Percentiles rank a stretch among this genome's conserved stretches.
These are phyloP conservation scores for Phaeodactylum tricornutum DNA, from an alignment of 108 stramenopile species.

Conservation along the genomic window DNA sequence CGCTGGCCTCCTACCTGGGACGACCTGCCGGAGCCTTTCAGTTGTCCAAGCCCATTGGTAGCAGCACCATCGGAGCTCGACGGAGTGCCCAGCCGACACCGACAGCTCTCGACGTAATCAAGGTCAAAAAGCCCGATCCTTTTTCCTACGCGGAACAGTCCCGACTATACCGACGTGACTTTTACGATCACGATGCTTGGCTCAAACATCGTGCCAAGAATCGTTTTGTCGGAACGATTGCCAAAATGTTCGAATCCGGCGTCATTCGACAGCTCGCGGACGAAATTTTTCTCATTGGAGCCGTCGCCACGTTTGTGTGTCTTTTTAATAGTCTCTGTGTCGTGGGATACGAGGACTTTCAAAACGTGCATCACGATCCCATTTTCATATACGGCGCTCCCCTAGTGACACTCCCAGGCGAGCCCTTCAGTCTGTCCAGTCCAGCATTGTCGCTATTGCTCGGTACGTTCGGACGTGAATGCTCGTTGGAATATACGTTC, in stretches of 20 bases:
- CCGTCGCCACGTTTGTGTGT: constrained; percentile 23
- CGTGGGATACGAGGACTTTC: constrained; percentile 32
- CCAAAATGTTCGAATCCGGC: constrained; percentile 24
- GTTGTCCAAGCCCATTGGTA: no score
- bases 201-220: constrained; percentile 37
- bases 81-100: no score
- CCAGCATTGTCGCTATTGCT: constrained; percentile 14
- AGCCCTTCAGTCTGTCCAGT: constrained; percentile 27
- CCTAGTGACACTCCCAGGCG: constrained; percentile 23
- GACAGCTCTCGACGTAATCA: no score
- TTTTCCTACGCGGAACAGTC: constrained; percentile 34
- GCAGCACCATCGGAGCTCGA: no score
- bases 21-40: no score
- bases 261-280: constrained; percentile 24
- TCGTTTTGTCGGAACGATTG: constrained; percentile 31
- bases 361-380: constrained; percentile 25
- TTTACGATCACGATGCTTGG: constrained; percentile 61
- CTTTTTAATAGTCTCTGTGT: constrained; percentile 21
- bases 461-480: no score
- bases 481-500: no score
- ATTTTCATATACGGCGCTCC: constrained; percentile 12
- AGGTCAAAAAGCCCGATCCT: no score
- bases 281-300: constrained; percentile 26
- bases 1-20: no score
- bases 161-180: constrained; percentile 45